A percentile compares a stretch with the other conserved stretches of the same genome.
These are phyloP conservation scores for Apostasia shenzhenica DNA, from an alignment of 106 monocot species.

Conservation along the genomic window DNA sequence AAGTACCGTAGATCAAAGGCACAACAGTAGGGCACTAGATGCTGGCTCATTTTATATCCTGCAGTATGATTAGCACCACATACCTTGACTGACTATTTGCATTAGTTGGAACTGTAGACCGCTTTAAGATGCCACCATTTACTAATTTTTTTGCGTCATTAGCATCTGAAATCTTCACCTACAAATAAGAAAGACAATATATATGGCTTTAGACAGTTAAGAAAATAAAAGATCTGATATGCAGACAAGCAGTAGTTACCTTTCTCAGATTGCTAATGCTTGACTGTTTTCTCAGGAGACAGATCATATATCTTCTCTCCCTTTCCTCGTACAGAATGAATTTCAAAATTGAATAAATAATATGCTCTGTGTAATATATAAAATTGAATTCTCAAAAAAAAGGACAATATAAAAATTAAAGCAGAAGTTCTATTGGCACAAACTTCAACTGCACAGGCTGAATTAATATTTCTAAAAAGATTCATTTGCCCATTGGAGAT, in stretches of 20 bases:
- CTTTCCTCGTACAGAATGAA: conserved; percentile 69
- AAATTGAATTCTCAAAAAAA: not conserved
- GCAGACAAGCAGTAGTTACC: conserved; percentile 23
- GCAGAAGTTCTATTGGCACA: no score
- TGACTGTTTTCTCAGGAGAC: conserved; percentile 38
- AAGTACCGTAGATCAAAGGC: no score
- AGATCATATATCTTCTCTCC: conserved; percentile 74
- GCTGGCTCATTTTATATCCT: not conserved
- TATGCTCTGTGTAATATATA: conserved; percentile 42
- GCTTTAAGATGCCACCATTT: conserved; percentile 51
- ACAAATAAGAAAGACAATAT: conserved; percentile 11
- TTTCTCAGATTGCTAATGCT: conserved; percentile 54
- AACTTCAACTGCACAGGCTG: no score
- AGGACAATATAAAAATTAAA: not conserved
- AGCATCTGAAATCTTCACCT: conserved; percentile 54
- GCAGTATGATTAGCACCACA: conserved; percentile 5
- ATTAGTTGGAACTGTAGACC: conserved; percentile 72
- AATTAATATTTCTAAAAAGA: no score
- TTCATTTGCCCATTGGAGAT: no score
- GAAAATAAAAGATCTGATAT: not conserved
- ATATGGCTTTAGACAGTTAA: not conserved
- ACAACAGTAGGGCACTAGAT: conserved; percentile 1
- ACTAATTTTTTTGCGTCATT: conserved; percentile 54
- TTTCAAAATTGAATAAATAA: conserved; percentile 82
- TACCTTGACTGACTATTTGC: conserved; percentile 80